Conservation (phyloP, 2,329 filamentous ascomycete species). For the Amylocarpus encephaloides region DNA sequence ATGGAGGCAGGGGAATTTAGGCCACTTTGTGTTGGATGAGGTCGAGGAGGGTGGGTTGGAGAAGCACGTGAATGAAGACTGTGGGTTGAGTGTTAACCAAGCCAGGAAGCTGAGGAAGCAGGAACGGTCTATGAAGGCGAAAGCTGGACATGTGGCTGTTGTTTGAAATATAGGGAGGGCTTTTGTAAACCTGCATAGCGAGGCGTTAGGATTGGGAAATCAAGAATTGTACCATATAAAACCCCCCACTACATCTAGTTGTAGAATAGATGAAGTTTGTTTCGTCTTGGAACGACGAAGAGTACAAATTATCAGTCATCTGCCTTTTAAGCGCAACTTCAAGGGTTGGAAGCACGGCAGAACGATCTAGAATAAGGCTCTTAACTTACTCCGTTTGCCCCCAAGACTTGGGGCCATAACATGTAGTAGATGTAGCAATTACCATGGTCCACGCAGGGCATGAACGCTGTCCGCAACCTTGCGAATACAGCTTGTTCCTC, state of each 20-base stretch:
- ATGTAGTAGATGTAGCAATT: too few relatives aligned
- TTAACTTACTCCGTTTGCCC: too few relatives aligned
- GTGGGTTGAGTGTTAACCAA: conserved; percentile 57
- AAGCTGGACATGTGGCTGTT: conserved; percentile 10
- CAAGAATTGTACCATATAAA: neutral
- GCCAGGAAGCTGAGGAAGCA: conserved; percentile 62
- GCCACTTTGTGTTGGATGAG: conserved; percentile 73
- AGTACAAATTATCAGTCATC: too few relatives aligned
- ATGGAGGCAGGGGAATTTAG: conserved; percentile 73
- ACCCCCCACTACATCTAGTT: neutral
- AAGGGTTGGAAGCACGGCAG: too few relatives aligned
- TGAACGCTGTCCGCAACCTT: too few relatives aligned
- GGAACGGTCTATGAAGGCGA: conserved; percentile 39
- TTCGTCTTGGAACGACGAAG: too few relatives aligned
- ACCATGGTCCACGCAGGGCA: too few relatives aligned
- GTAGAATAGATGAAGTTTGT: neutral
- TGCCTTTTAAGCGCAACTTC: too few relatives aligned
- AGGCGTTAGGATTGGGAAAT: neutral
- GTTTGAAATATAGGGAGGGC: neutral
- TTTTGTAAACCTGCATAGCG: neutral
- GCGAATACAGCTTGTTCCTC: too few relatives aligned
- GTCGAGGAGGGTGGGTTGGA: conserved; percentile 56
- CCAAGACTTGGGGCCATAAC: too few relatives aligned
- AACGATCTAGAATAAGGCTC: too few relatives aligned
- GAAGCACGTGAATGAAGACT: conserved; percentile 41